These are phyloP conservation scores for Pulveroboletus sp. DNA, from an alignment of 768 basidiomycete species.

Conservation along the genomic window DNA sequence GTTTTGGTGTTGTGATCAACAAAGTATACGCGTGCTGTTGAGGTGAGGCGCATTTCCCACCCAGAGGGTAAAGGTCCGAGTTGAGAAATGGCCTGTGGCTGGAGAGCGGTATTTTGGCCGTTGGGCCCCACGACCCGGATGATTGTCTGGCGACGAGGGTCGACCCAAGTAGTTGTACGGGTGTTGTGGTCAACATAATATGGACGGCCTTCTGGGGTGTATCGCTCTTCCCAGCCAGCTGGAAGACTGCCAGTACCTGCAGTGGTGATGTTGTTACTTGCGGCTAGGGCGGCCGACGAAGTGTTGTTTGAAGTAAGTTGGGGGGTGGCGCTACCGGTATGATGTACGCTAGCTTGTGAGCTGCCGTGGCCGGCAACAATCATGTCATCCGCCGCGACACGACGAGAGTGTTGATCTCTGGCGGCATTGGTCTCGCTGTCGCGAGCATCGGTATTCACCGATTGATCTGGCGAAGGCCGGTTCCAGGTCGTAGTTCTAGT, in stretches of 20 bases:
- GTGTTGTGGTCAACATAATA: constrained; percentile 99
- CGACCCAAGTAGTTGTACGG: constrained; percentile 99
- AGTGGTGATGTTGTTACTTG: constrained; percentile 49
- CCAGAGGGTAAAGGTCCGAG: constrained; percentile 95
- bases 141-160: constrained; percentile 94
- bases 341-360: constrained; percentile 37
- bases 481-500: constrained; percentile 98
- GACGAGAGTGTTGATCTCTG: constrained; percentile 80
- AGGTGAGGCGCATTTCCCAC: constrained; percentile 99
- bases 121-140: constrained; percentile 95
- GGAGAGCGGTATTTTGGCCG: constrained; percentile 81
- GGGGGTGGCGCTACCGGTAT: constrained; percentile 35
- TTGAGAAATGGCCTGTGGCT: constrained; percentile 94
- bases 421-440: constrained; percentile 80
- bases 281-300: constrained; percentile 47
- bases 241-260: constrained; percentile 84
- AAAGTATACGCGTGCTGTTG: constrained; percentile 97
- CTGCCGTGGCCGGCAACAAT: constrained; percentile 63
- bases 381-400: constrained; percentile 80
- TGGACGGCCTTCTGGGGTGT: constrained; percentile 95
- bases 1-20: constrained; percentile 99
- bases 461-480: constrained; percentile 75
- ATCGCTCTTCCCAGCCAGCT: constrained; percentile 98
- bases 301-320: constrained; percentile 32
- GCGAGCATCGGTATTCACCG: constrained; percentile 65